Evolutionary conservation across 73 alveolate species (phyloP).

Genomic region (Paramecium bursaria): DNA sequence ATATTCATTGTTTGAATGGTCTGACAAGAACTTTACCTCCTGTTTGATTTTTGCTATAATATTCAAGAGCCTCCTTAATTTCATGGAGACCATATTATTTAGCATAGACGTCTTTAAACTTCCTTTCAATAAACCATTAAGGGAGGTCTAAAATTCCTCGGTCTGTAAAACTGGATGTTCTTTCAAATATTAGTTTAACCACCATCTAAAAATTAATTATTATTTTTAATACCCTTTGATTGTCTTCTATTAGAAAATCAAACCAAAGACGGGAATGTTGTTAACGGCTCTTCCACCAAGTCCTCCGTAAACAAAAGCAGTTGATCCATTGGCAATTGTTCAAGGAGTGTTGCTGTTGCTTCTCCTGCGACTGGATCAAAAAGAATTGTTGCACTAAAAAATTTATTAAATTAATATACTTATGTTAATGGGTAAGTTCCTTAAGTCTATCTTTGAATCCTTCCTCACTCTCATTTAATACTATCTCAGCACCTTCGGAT

Average conservation of each 20-base stretch:
- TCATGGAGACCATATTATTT: slow-evolving; percentile 36
- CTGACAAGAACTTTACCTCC: slow-evolving; percentile 63
- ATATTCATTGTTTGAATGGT: slow-evolving; percentile 39
- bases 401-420: slow-evolving; percentile 1
- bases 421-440: slow-evolving; percentile 29
- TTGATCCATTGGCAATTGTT: slow-evolving; percentile 73
- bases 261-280: slow-evolving; percentile 68
- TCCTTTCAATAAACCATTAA: slow-evolving; percentile 55
- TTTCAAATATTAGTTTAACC: too few species aligned
- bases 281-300: slow-evolving; percentile 69
- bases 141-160: slow-evolving; percentile 3
- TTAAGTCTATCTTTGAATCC: slow-evolving; percentile 54
- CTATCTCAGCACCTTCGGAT: slow-evolving; percentile 74
- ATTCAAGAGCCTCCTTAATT: slow-evolving; percentile 44
- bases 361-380: slow-evolving; percentile 86
- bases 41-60: slow-evolving; percentile 53
- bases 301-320: slow-evolving; percentile 77
- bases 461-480: slow-evolving; percentile 71
- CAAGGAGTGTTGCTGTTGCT: slow-evolving; percentile 68
- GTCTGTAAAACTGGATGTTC: too few species aligned
- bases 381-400: slow-evolving; percentile 77
- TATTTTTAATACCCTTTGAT: slow-evolving; percentile 75
- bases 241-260: slow-evolving; percentile 74
- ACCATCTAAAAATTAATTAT: too few species aligned
- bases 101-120: slow-evolving; percentile 57